A percentile compares a stretch with the other conserved stretches of the same genome.
phyloP scores from a whole-genome alignment of 352 stramenopile species.

The Phytophthora macrochlamydospora region DNA sequence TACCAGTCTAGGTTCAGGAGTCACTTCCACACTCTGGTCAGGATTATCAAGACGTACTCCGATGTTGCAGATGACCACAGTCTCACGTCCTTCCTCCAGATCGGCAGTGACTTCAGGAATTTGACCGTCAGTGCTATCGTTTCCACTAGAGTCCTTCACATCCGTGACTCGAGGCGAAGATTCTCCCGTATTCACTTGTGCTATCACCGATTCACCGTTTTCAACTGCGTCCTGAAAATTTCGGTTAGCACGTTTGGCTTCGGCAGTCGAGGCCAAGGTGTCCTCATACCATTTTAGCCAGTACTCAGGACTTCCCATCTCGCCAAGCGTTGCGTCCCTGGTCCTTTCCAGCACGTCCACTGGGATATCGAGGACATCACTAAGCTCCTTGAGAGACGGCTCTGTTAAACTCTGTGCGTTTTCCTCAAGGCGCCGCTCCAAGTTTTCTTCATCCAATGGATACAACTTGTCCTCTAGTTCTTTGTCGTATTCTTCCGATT shows the following conservation, averaged over 20 bases:
- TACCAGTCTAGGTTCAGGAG: too few species aligned
- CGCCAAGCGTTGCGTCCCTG: not conserved
- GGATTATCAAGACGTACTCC: too few species aligned
- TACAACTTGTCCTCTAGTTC: slow-evolving; percentile 9
- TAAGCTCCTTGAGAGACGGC: not conserved
- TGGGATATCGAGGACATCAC: not conserved
- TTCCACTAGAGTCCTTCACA: too few species aligned
- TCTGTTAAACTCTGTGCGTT: not conserved
- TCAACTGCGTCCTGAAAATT: not conserved
- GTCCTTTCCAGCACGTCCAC: not conserved
- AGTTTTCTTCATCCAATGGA: slow-evolving; percentile 7
- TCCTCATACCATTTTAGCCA: slow-evolving; percentile 1
- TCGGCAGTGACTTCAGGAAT: too few species aligned
- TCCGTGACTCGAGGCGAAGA: too few species aligned
- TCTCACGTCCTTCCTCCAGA: too few species aligned
- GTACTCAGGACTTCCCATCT: not conserved
- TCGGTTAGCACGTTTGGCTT: slow-evolving; percentile 6
- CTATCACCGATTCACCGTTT: not conserved
- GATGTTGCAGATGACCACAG: too few species aligned
- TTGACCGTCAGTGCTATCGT: too few species aligned
- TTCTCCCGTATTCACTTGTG: too few species aligned
- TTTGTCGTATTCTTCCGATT: slow-evolving; percentile 10
- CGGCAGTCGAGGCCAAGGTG: not conserved
- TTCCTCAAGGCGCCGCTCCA: not conserved
- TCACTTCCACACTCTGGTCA: too few species aligned